Conservation (phyloP, 169 alveolate genomes). For the Babesia ovis region DNA sequence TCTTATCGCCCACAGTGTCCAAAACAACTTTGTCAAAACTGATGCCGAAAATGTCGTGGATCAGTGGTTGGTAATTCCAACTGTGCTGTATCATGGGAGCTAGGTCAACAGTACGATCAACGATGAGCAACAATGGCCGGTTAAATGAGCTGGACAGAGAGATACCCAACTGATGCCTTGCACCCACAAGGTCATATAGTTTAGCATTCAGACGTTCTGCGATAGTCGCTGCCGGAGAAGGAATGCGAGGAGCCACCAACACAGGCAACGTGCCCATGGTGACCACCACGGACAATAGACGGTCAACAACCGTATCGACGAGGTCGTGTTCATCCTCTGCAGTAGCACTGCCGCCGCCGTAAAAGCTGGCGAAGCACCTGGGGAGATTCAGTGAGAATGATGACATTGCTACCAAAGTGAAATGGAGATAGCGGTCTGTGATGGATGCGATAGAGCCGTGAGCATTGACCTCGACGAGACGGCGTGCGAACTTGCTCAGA, state of each 20-base stretch:
- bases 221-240: constrained; percentile 75
- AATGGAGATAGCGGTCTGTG: constrained; percentile 85
- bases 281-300: constrained; percentile 77
- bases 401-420: constrained; percentile 76
- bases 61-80: constrained; percentile 87
- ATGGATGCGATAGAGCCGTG: constrained; percentile 77
- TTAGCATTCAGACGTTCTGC: constrained; percentile 78
- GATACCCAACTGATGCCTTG: constrained; percentile 64
- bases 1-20: constrained; percentile 21
- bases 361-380: constrained; percentile 68
- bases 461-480: constrained; percentile 78
- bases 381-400: constrained; percentile 83
- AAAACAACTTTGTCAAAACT: constrained; percentile 73
- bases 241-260: constrained; percentile 74
- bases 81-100: constrained; percentile 85
- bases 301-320: constrained; percentile 73
- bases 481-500: constrained; percentile 77
- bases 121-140: constrained; percentile 79
- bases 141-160: constrained; percentile 67
- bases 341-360: constrained; percentile 48
- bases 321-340: constrained; percentile 63
- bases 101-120: constrained; percentile 82
- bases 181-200: constrained; percentile 69
- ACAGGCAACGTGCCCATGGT: constrained; percentile 82
- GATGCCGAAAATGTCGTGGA: constrained; percentile 81